These are phyloP conservation scores for Schizopora paradoxa DNA, from an alignment of 1,284 basidiomycete genomes.

Conservation along the genomic window DNA sequence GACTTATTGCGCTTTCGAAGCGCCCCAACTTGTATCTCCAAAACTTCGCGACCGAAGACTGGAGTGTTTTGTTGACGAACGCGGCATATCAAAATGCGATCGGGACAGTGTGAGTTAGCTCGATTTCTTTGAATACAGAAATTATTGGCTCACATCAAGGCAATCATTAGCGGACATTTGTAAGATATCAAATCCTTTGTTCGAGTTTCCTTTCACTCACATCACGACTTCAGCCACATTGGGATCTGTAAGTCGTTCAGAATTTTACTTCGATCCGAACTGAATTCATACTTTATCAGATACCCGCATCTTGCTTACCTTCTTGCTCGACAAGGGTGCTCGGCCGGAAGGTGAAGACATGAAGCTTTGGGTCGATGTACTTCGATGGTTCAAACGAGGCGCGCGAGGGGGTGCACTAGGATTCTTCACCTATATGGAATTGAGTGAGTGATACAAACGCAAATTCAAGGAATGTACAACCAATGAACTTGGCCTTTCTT, in stretches of 20 bases:
- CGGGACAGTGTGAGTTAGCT: constrained; percentile 27
- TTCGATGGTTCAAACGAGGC: constrained; percentile 53
- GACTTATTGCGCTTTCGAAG: constrained; percentile 18
- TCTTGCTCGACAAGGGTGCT: constrained; percentile 49
- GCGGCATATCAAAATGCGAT: constrained; percentile 51
- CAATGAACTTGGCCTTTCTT: too few relatives aligned
- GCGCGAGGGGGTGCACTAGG: constrained; percentile 50
- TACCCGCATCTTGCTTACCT: constrained; percentile 51
- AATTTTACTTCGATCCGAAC: background rate
- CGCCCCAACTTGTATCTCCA: constrained; percentile 59
- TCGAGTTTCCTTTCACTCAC: background rate
- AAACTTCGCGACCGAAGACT: constrained; percentile 57
- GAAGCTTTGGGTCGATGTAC: constrained; percentile 61
- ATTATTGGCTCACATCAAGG: constrained; percentile 28
- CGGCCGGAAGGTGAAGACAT: constrained; percentile 50
- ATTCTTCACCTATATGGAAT: constrained; percentile 63
- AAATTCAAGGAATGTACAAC: background rate
- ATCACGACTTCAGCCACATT: constrained; percentile 37
- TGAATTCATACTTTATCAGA: constrained; percentile 27
- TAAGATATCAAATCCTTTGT: constrained; percentile 23
- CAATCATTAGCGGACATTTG: constrained; percentile 33
- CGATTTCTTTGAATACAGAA: constrained; percentile 14
- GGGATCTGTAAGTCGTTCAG: constrained; percentile 37
- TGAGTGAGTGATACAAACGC: constrained; percentile 36
- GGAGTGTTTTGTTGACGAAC: constrained; percentile 55